Percentiles rank a stretch among this genome's conserved stretches.
phyloP scores from a whole-genome alignment of 2,329 filamentous ascomycete genomes.

The Colletotrichum navitas region DNA sequence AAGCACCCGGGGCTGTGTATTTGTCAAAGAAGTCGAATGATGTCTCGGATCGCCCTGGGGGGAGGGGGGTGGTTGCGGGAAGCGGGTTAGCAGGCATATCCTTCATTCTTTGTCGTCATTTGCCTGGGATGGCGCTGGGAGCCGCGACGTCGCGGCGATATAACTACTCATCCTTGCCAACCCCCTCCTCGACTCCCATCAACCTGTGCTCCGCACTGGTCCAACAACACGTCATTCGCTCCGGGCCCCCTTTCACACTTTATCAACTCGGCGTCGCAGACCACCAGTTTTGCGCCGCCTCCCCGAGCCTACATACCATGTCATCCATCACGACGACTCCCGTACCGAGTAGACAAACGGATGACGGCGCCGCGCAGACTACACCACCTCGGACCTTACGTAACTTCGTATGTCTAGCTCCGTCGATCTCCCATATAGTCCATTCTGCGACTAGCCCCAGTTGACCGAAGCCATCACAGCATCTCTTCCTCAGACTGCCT shows the following conservation, averaged over 20 bases:
- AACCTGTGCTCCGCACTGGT: constrained; percentile 35
- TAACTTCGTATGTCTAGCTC: constrained; percentile 40
- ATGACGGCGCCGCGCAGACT: constrained; percentile 5
- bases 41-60: constrained; percentile 35
- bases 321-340: constrained; percentile 11
- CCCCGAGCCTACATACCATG: constrained; percentile 26
- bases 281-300: not conserved
- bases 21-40: constrained; percentile 42
- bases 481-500: constrained; percentile 58
- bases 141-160: constrained; percentile 32
- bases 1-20: constrained; percentile 38
- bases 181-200: constrained; percentile 11
- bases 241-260: not conserved
- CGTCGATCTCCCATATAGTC: constrained; percentile 33
- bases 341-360: constrained; percentile 7
- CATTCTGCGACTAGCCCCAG: constrained; percentile 2
- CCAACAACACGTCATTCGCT: not conserved
- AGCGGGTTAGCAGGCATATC: constrained; percentile 37
- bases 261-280: constrained; percentile 3
- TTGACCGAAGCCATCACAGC: constrained; percentile 49
- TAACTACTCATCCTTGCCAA: constrained; percentile 36
- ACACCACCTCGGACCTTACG: constrained; percentile 22
- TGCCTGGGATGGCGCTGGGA: constrained; percentile 35
- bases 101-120: constrained; percentile 40
- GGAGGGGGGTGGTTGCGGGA: constrained; percentile 8